Base-by-base conservation (phyloP, 2,329 filamentous ascomycete genomes). In the Coniochaeta hoffmannii region DNA sequence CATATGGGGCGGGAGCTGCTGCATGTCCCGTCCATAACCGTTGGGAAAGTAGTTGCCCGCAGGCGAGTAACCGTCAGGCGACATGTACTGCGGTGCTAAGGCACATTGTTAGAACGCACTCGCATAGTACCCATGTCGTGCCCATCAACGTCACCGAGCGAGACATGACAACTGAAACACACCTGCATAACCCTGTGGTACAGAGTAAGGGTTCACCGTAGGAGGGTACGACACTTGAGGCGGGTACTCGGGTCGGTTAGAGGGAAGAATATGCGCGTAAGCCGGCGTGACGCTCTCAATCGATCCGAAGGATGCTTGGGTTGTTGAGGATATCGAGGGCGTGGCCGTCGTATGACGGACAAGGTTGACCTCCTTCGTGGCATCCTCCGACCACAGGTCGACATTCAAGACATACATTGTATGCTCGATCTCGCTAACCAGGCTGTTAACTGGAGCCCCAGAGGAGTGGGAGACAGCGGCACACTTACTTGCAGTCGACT, bases 261-360 rank as follows among this genome's bases (percentile, higher is more conserved):
- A 66, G 7, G 72, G 68, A 26, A 72, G 61, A 19, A 72, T 66
- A 56, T 69, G 69, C 22, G 71, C 64, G 57, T 65, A 69, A 28
- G 66, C 59, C 10, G 69, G 64, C 11, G 66, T 63, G 63, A 68
- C 61, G 53, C 71, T 68, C 60, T 65, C 69, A 55, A 71, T 76
- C 56, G 78, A 82, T 38, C 85, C 83, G 66, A 89, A 96, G 1
- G 90, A 90, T 7, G 87, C 88, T 4, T 87, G 86, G 9, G 87
- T 88, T 9, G 89, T 89, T 4, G 88, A 88, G 2, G 87, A 89
- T 64, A 96, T 96, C 14, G 89, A 90, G 1, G 90, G 89, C 3
- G 79, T 79, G 26, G 81, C 83, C 58, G 83, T 84, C 1, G 78
- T 81, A 53, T 81, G 78, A 65, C 86, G 83, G 24, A 85, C 79